Percentiles rank a stretch among this genome's conserved stretches.
phyloP scores from a whole-genome alignment of 2,329 filamentous ascomycete genomes.

The Exophiala calicioides region DNA sequence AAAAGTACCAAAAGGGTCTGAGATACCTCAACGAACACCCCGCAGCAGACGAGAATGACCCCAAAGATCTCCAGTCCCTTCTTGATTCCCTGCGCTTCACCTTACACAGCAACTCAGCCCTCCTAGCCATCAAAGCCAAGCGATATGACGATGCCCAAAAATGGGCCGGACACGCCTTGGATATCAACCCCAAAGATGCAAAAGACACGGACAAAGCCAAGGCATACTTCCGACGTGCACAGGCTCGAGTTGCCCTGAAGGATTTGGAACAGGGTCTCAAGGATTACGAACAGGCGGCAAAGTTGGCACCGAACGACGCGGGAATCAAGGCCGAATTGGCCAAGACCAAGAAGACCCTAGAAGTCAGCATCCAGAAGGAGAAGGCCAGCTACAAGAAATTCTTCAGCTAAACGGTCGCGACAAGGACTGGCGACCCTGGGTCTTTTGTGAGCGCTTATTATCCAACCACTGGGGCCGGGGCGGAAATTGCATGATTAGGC shows the following conservation, averaged over 20 bases:
- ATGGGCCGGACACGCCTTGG: conserved; percentile 72
- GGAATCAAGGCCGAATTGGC: conserved; percentile 74
- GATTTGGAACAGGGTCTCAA: conserved; percentile 79
- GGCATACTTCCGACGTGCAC: conserved; percentile 78
- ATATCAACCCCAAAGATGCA: conserved; percentile 61
- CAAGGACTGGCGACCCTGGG: too few relatives aligned
- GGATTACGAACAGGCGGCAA: conserved; percentile 73
- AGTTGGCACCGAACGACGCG: conserved; percentile 72
- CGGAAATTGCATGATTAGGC: too few relatives aligned
- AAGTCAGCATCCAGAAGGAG: conserved; percentile 78
- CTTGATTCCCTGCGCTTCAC: conserved; percentile 77
- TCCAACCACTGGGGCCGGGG: too few relatives aligned
- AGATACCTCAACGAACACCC: conserved; percentile 87
- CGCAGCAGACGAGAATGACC: conserved; percentile 67
- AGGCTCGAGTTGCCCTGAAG: conserved; percentile 74
- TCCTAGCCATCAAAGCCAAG: conserved; percentile 79
- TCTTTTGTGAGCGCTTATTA: too few relatives aligned
- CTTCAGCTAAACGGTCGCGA: conserved; percentile 61
- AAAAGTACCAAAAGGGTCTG: conserved; percentile 92
- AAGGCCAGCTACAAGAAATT: conserved; percentile 92
- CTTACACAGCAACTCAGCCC: conserved; percentile 83
- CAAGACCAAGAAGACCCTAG: conserved; percentile 73
- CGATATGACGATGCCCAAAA: conserved; percentile 69
- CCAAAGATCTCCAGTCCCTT: conserved; percentile 64
- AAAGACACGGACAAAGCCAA: conserved; percentile 81